Evolutionary conservation across 768 basidiomycete genomes (phyloP).

Genomic region (Chlorophyllum brunneum): DNA sequence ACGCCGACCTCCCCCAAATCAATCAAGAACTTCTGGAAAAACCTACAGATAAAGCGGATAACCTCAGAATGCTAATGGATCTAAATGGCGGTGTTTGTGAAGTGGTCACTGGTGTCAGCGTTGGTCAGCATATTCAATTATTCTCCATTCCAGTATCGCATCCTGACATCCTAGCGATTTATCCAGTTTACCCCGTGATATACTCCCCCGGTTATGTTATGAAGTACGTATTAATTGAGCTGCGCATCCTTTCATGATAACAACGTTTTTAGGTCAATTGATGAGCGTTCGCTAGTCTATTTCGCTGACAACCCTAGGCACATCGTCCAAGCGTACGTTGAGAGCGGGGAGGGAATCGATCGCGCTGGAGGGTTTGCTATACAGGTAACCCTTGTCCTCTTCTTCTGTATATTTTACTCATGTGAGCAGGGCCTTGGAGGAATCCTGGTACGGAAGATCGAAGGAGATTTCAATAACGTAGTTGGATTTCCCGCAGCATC

Average conservation of each 20-base stretch:
- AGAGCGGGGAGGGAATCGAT: conserved; percentile 81
- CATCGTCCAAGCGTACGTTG: conserved; percentile 74
- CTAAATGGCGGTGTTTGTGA: conserved; percentile 85
- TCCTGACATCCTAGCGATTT: background rate
- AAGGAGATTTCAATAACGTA: conserved; percentile 17
- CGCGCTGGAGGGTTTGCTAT: conserved; percentile 94
- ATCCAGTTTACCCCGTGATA: conserved; percentile 67
- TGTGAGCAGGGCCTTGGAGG: conserved; percentile 69
- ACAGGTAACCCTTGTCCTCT: conserved; percentile 48
- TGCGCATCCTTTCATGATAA: background rate
- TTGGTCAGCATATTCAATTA: conserved; percentile 58
- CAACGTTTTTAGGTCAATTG: conserved; percentile 55
- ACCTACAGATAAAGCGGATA: conserved; percentile 72
- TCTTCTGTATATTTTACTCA: background rate
- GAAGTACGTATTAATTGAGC: conserved; percentile 37
- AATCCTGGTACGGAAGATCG: conserved; percentile 63
- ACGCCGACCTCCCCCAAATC: conserved; percentile 45
- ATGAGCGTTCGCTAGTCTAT: conserved; percentile 77
- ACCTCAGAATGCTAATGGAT: conserved; percentile 83
- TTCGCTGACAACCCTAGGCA: conserved; percentile 61
- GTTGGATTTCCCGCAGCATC: conserved; percentile 18
- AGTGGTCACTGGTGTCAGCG: conserved; percentile 85
- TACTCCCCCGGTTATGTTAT: conserved; percentile 73
- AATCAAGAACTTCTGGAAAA: conserved; percentile 87
- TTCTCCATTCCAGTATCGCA: background rate